phyloP scores from a whole-genome alignment of 2,329 filamentous ascomycete genomes.

The Aspergillus sp. region DNA sequence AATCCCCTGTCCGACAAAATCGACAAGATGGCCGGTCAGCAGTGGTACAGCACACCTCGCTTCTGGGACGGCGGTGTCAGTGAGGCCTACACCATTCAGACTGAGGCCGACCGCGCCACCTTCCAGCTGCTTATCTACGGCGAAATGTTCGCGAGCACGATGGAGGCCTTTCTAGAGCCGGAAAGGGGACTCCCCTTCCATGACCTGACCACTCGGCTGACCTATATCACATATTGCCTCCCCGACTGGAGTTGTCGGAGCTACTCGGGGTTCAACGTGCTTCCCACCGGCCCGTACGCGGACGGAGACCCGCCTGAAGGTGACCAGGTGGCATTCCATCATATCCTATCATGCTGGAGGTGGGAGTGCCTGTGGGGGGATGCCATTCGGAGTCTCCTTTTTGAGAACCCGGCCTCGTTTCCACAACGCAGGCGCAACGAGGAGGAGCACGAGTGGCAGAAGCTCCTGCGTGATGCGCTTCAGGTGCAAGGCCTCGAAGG shows the following conservation, averaged over 20 bases:
- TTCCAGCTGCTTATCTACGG: conserved; percentile 36
- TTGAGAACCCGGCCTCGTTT: not conserved
- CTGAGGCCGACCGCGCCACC: conserved; percentile 23
- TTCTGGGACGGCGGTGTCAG: conserved; percentile 35
- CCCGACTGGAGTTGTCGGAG: too few relatives aligned
- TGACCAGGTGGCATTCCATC: conserved; percentile 14
- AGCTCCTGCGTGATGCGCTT: conserved; percentile 26
- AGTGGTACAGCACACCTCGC: conserved; percentile 24
- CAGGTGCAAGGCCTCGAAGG: conserved; percentile 30
- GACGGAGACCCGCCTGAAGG: too few relatives aligned
- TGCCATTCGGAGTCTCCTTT: conserved; percentile 10
- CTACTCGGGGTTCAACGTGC: too few relatives aligned
- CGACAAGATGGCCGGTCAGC: conserved; percentile 32
- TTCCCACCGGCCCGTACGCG: too few relatives aligned
- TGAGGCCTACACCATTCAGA: conserved; percentile 27
- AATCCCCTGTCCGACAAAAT: conserved; percentile 34
- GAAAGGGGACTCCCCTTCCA: conserved; percentile 5
- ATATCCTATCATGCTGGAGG: conserved; percentile 23
- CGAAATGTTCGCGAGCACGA: conserved; percentile 28
- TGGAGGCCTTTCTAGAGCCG: conserved; percentile 22
- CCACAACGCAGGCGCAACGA: too few relatives aligned
- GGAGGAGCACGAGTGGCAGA: conserved; percentile 19
- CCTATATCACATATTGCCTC: conserved; percentile 27
- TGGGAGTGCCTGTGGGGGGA: conserved; percentile 29
- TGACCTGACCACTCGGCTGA: conserved; percentile 24